Base-by-base conservation (phyloP, 2,329 filamentous ascomycete species). In the Onygenales sp. region DNA sequence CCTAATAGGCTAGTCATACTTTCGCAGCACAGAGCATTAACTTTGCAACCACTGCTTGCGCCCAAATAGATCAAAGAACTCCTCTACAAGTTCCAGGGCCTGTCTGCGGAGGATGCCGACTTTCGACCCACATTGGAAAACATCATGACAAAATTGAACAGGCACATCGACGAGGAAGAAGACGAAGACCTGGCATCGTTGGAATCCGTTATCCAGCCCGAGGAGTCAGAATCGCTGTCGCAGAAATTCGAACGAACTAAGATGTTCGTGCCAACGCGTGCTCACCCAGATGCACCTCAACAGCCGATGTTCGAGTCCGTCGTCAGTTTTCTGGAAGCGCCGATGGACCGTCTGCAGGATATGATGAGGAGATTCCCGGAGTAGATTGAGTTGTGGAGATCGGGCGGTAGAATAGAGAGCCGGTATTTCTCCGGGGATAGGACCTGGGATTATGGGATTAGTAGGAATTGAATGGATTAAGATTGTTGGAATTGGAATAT, bases 241-340 rank as follows among this genome's bases (percentile, higher is more conserved):
- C 67, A 59, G 27, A 72, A 66, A 27, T 81, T 81, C 56, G 67
- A 62, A 7, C 67, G 73, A 2, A 81, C 77, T 3, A 82, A 81
- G 65, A 63, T 67, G 17, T 75, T 81, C 58, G 73, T 76, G 6
- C 78, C 78, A 1, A 65, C 74, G 0, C 70, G 75, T n/a, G 74
- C 71, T 39, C 77, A 81, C 60, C 77, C 76, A 0, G 64, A 60
- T 11, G 72, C 75, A 2, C 74, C 74, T 0, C 71, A 78, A 54
- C 70, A 74, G 42, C 78, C 79, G 6, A 75, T 75, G 0, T 82
- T 81, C 54, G 78, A 83, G 69, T 78, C 74, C 0, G 77, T 72
- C 0, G 73, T 72, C 56, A 78, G 77, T 0, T 59, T 83, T 14
- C 53, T 83, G 65, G 65, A 77, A 0, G 78, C 79, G 3, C 80